A percentile compares a stretch with the other conserved stretches of the same genome.
Conservation (phyloP, 805 yeast genomes). For the Ogataea nonfermentans region DNA sequence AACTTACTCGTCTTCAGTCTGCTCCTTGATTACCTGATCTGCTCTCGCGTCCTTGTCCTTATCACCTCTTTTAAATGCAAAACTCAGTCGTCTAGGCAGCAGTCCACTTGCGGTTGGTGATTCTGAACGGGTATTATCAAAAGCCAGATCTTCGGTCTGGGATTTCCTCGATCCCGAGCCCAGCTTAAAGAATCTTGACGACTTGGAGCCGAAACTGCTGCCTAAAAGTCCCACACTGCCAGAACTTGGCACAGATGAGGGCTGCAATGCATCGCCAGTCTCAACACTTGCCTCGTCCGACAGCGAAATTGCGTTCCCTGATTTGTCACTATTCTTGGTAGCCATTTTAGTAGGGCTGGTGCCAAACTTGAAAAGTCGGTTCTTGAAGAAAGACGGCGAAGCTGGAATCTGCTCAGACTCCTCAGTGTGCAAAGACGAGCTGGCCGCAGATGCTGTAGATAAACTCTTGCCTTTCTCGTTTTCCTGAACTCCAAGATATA, state of each 20-base stretch:
- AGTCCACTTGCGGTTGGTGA: slow-evolving; percentile 15
- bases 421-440: slow-evolving; percentile 26
- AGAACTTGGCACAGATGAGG: background rate
- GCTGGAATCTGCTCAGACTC: slow-evolving; percentile 23
- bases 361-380: slow-evolving; percentile 38
- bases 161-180: slow-evolving; percentile 23
- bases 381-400: slow-evolving; percentile 39
- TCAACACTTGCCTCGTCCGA: slow-evolving; percentile 17
- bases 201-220: slow-evolving; percentile 28
- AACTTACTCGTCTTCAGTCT: slow-evolving; percentile 12
- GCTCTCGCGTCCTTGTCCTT: slow-evolving; percentile 25
- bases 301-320: slow-evolving; percentile 10
- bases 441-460: slow-evolving; percentile 8
- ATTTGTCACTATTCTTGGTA: slow-evolving; percentile 26
- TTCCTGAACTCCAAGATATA: slow-evolving; percentile 2
- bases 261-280: slow-evolving; percentile 6
- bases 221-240: slow-evolving; percentile 19
- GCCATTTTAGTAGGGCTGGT: slow-evolving; percentile 32
- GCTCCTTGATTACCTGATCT: slow-evolving; percentile 21
- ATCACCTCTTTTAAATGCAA: slow-evolving; percentile 34
- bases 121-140: slow-evolving; percentile 6
- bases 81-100: slow-evolving; percentile 30
- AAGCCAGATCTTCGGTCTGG: slow-evolving; percentile 4
- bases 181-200: slow-evolving; percentile 34
- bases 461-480: background rate